A percentile compares a stretch with the other conserved stretches of the same genome.
Conservation (phyloP, 1,139 yeast genomes). For the Saccharomycopsis phalli region DNA sequence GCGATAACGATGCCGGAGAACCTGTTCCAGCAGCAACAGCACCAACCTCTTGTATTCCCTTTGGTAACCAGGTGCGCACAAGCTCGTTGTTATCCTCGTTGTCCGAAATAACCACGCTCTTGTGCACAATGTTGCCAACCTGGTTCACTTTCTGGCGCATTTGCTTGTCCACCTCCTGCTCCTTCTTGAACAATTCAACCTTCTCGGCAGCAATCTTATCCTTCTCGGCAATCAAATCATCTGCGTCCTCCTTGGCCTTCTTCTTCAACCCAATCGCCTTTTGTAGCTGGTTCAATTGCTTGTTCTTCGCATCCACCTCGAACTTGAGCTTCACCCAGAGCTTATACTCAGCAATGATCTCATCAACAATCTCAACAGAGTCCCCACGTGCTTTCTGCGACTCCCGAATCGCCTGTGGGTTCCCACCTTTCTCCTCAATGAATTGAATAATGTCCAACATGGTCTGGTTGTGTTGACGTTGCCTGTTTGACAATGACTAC, state of each 20-base stretch:
- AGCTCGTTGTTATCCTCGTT: constrained; percentile 89
- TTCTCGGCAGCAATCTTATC: constrained; percentile 65
- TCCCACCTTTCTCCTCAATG: constrained; percentile 93
- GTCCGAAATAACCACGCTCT: constrained; percentile 75
- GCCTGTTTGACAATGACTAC: too few relatives aligned
- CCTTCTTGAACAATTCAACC: constrained; percentile 54
- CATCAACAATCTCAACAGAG: constrained; percentile 90
- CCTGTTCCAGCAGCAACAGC: constrained; percentile 66
- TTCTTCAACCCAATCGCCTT: constrained; percentile 87
- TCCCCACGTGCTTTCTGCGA: constrained; percentile 95
- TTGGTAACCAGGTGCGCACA: constrained; percentile 82
- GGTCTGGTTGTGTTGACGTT: neutral
- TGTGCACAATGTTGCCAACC: constrained; percentile 91
- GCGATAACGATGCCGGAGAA: constrained; percentile 74
- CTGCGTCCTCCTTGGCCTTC: constrained; percentile 93
- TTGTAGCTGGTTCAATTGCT: constrained; percentile 76
- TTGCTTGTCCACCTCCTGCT: constrained; percentile 69
- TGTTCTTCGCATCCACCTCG: constrained; percentile 84
- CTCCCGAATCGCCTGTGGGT: constrained; percentile 77
- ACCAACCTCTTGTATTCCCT: constrained; percentile 45
- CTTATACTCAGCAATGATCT: constrained; percentile 83
- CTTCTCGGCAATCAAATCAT: constrained; percentile 72
- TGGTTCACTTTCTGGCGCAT: constrained; percentile 75
- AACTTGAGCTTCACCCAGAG: constrained; percentile 90
- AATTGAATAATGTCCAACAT: constrained; percentile 93